Base-by-base conservation (phyloP, 2,329 filamentous ascomycete genomes). In the Monilinia laxa region DNA sequence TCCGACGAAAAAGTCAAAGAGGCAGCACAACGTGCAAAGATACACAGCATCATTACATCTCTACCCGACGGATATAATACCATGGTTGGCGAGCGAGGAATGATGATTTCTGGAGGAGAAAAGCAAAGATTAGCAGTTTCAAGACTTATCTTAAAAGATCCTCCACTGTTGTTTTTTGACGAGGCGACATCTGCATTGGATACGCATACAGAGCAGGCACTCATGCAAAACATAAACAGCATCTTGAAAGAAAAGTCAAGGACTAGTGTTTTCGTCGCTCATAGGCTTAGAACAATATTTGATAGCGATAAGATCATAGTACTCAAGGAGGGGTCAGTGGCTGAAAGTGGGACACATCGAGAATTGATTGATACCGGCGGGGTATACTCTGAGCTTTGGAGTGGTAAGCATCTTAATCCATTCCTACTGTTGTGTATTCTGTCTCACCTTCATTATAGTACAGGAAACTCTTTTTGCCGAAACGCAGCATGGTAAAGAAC, bases 51-150 rank as follows among this genome's bases (percentile, higher is more conserved):
- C 62, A 89, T 97, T 68, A 81, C 85, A 65, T 82, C 81, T n/a
- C 89, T 96, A 76, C 92, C 92, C 1, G 89, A 93, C n/a, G 92
- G 92, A 20, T 97, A 98, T 77, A 80, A 89, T 28, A 98, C 95
- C 25, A 93, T 90, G 78, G 95, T 98, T 35, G 94, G 94, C 64
- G 94, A 97, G 81, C 86, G 94, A 57, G 93, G 93, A 1, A 89
- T 97, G 86, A 97, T 97, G 93, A 97, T 97, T 55, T 96, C 91
- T 0, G 93, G 92, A 2, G 93, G 93, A 42, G 94, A 97, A 80
- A 97, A 97, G 79, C 93, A 97, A 79, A 87, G 93, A 3, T 81
- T 97, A 14, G 94, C 94, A 0, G 87, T 97, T 31, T 92, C 91
- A 35, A 83, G 93, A 54, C 77, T 97, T 51, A 84, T 97, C 1